phyloP scores from a whole-genome alignment of 331 rosid genomes.

The Quercus lobata region DNA sequence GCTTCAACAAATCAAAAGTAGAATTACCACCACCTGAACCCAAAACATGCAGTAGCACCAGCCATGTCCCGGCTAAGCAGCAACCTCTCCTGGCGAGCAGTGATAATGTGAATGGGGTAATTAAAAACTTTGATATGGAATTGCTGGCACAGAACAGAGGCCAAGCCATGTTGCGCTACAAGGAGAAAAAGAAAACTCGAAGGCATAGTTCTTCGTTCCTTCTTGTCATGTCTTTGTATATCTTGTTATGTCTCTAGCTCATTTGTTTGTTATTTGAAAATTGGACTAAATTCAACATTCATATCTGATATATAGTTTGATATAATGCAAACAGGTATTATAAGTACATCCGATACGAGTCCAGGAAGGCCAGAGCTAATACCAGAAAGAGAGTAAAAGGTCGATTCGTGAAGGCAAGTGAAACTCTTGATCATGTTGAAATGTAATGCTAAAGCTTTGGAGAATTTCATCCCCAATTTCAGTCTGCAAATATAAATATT shows the following conservation, averaged over 20 bases:
- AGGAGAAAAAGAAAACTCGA: slow-evolving; percentile 47
- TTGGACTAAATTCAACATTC: not conserved
- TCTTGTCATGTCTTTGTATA: not conserved
- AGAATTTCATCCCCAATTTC: too few species aligned
- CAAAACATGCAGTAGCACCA: slow-evolving; percentile 5
- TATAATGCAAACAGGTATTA: slow-evolving; percentile 23
- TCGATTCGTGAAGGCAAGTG: slow-evolving; percentile 40
- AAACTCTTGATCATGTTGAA: not conserved
- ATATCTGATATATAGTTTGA: not conserved
- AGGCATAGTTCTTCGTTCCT: slow-evolving; percentile 18
- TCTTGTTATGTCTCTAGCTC: not conserved
- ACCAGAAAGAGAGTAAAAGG: slow-evolving; percentile 42
- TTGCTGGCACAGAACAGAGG: slow-evolving; percentile 37
- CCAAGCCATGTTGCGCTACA: slow-evolving; percentile 45
- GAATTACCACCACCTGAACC: slow-evolving; percentile 22
- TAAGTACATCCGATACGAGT: slow-evolving; percentile 43
- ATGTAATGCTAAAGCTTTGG: too few species aligned
- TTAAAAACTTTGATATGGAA: slow-evolving; percentile 10
- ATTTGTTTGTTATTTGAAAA: not conserved
- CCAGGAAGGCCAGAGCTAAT: slow-evolving; percentile 44
- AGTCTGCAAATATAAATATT: too few species aligned
- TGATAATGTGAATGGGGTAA: slow-evolving; percentile 16
- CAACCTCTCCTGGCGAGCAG: slow-evolving; percentile 16
- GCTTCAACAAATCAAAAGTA: slow-evolving; percentile 5
- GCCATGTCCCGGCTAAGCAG: slow-evolving; percentile 11